Percentiles rank a stretch among this genome's conserved stretches.
Conservation (phyloP, 2,329 filamentous ascomycete species). For the Colletotrichum tropicicola region DNA sequence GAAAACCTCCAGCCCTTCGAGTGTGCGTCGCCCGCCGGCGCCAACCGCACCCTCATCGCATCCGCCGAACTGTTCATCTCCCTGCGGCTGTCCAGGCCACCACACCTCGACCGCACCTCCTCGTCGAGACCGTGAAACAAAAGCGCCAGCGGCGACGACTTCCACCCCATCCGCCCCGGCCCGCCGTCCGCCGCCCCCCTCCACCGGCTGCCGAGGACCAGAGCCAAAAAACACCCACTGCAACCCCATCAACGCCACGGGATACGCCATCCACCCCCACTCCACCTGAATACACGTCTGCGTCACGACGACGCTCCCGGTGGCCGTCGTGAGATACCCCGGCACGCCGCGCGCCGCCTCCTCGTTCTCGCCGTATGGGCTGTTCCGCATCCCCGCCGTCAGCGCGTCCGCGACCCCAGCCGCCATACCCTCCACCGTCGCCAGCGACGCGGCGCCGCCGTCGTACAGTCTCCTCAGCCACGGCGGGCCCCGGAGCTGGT, state of each 20-base stretch:
- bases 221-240: neutral
- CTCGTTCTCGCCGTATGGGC: neutral
- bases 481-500: neutral
- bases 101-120: neutral
- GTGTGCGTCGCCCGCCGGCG: neutral
- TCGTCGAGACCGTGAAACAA: neutral
- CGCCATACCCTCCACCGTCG: neutral
- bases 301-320: neutral
- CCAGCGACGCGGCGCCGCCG: neutral
- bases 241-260: neutral
- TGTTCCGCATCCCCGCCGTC: neutral
- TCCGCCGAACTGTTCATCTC: neutral
- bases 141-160: neutral
- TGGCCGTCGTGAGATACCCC: neutral
- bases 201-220: neutral
- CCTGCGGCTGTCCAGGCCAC: neutral
- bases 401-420: neutral
- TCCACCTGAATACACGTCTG: neutral
- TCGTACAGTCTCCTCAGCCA: neutral
- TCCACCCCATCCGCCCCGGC: neutral
- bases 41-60: neutral
- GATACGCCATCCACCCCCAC: constrained; percentile 6
- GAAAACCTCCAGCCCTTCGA: neutral
- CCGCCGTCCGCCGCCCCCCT: neutral
- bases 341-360: neutral